Conservation (phyloP, 768 basidiomycete species). For the Lyophyllum semitale region DNA sequence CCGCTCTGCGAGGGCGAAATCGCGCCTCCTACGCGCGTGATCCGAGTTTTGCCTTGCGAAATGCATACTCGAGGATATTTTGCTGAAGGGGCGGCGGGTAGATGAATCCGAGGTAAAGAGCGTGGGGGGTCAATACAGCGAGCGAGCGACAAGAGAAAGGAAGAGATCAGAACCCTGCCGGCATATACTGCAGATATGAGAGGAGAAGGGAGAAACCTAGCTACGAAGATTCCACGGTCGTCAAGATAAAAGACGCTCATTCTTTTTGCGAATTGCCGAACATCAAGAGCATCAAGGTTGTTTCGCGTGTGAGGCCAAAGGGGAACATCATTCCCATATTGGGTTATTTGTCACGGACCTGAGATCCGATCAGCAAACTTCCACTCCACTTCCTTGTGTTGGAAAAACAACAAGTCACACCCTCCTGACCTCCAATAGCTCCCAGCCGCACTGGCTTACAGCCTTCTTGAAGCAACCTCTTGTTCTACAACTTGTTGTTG, state of each 20-base stretch:
- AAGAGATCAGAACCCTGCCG: not conserved
- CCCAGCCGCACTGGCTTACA: too few relatives aligned
- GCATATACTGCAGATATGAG: not conserved
- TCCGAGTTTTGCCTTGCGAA: conserved; percentile 4
- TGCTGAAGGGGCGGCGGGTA: too few relatives aligned
- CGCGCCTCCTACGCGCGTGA: conserved; percentile 8
- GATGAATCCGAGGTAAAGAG: conserved; percentile 16
- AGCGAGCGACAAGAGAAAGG: conserved; percentile 6
- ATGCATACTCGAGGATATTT: conserved; percentile 10
- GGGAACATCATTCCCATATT: conserved; percentile 2
- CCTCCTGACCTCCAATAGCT: not conserved
- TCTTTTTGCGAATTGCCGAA: conserved; percentile 3
- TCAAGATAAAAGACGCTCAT: conserved; percentile 9
- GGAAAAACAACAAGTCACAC: not conserved
- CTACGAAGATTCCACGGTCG: not conserved
- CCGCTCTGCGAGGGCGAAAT: conserved; percentile 27
- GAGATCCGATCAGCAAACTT: not conserved
- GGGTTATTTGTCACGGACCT: conserved; percentile 1
- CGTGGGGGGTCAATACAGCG: conserved; percentile 11
- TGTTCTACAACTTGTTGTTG: not conserved
- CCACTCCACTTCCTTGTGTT: conserved; percentile 8
- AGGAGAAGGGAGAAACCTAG: not conserved
- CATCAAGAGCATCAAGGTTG: conserved; percentile 5
- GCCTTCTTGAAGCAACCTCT: too few relatives aligned
- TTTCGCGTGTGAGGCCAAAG: conserved; percentile 4